Conservation (phyloP, 2,329 filamentous ascomycete genomes). For the Xylaria sp. region DNA sequence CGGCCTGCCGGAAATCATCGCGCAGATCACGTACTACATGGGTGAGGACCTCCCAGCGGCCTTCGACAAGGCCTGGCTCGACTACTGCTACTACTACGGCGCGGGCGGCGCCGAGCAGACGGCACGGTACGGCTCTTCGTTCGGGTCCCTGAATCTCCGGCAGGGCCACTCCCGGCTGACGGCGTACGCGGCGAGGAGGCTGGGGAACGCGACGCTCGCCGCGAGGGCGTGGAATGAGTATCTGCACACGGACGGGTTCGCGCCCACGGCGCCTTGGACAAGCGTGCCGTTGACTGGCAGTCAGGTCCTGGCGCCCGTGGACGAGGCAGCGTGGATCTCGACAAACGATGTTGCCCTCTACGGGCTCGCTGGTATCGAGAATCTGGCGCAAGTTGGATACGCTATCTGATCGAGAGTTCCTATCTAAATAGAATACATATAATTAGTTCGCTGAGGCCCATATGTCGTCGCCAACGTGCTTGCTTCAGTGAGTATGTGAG, state of each 20-base stretch:
- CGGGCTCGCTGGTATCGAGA: constrained; percentile 67
- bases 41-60: constrained; percentile 57
- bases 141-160: constrained; percentile 59
- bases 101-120: constrained; percentile 61
- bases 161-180: constrained; percentile 70
- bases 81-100: constrained; percentile 69
- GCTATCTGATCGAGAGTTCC: constrained; percentile 31
- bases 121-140: constrained; percentile 63
- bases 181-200: constrained; percentile 61
- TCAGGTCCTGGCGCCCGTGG: constrained; percentile 58
- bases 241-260: constrained; percentile 59
- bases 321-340: constrained; percentile 67
- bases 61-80: constrained; percentile 66
- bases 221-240: constrained; percentile 66
- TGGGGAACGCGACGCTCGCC: constrained; percentile 60
- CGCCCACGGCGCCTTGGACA: constrained; percentile 52
- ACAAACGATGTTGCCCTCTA: constrained; percentile 69
- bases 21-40: constrained; percentile 64
- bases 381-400: constrained; percentile 57
- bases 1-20: constrained; percentile 67
- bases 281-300: constrained; percentile 56
- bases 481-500: not conserved
- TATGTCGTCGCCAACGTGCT: not conserved
- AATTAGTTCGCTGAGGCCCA: not conserved
- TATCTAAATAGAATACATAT: not conserved